Evolutionary conservation across 2,329 filamentous ascomycete species (phyloP).

Genomic region (Fusarium anthophilum): DNA sequence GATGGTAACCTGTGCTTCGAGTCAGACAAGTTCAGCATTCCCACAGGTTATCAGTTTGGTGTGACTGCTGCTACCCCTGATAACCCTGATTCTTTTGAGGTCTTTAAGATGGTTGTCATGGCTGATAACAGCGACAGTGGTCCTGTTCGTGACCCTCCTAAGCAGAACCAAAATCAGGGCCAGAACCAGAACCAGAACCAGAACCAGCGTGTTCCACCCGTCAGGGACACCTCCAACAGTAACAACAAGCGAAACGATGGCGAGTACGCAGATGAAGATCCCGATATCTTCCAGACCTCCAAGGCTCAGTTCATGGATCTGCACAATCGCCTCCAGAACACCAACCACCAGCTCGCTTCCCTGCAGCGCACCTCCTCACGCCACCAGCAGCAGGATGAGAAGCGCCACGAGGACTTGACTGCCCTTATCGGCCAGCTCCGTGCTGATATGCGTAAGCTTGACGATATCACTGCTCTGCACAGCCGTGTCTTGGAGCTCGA

Average conservation of each 20-base stretch:
- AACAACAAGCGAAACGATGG: slow-evolving; percentile 47
- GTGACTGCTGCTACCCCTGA: slow-evolving; percentile 89
- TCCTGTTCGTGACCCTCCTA: slow-evolving; percentile 41
- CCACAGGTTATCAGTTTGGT: slow-evolving; percentile 84
- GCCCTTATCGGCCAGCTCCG: slow-evolving; percentile 59
- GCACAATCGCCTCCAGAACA: slow-evolving; percentile 80
- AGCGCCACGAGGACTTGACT: slow-evolving; percentile 65
- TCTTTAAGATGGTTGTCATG: slow-evolving; percentile 85
- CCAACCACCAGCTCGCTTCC: slow-evolving; percentile 73
- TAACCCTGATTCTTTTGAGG: slow-evolving; percentile 91
- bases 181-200: slow-evolving; percentile 18
- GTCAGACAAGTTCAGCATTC: slow-evolving; percentile 80
- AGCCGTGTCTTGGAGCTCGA: slow-evolving; percentile 63
- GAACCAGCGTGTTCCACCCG: slow-evolving; percentile 17
- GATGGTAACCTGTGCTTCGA: slow-evolving; percentile 87
- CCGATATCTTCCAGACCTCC: slow-evolving; percentile 60
- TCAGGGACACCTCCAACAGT: slow-evolving; percentile 37
- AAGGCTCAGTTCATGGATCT: slow-evolving; percentile 81
- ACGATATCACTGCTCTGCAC: slow-evolving; percentile 55
- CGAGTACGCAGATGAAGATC: slow-evolving; percentile 57
- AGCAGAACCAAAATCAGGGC: slow-evolving; percentile 29
- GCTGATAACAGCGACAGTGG: slow-evolving; percentile 56
- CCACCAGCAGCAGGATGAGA: slow-evolving; percentile 61
- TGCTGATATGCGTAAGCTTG: slow-evolving; percentile 56
- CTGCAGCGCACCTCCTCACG: slow-evolving; percentile 67